These are phyloP conservation scores for Ogataea philodendri DNA, from an alignment of 805 yeast species.

Conservation along the genomic window DNA sequence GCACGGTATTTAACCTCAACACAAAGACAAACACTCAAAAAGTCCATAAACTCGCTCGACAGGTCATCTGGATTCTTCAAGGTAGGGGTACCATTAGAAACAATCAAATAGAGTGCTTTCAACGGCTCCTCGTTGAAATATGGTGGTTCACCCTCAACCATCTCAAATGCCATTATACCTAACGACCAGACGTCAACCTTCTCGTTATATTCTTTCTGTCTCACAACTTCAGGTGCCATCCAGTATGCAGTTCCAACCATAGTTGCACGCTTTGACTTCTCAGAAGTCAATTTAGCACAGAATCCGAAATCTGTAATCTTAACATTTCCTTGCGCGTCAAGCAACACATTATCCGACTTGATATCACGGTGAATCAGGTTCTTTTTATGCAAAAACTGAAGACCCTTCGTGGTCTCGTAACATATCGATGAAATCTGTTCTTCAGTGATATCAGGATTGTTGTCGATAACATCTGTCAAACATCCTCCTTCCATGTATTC, in stretches of 20 bases:
- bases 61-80: slow-evolving; percentile 77
- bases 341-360: slow-evolving; percentile 89
- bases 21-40: slow-evolving; percentile 85
- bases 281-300: slow-evolving; percentile 89
- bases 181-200: slow-evolving; percentile 97
- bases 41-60: slow-evolving; percentile 75
- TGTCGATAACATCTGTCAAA: slow-evolving; percentile 90
- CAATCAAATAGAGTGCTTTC: slow-evolving; percentile 89
- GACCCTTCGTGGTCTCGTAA: slow-evolving; percentile 84
- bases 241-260: slow-evolving; percentile 99
- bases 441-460: slow-evolving; percentile 76
- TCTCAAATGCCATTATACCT: slow-evolving; percentile 97
- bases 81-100: slow-evolving; percentile 94
- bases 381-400: slow-evolving; percentile 86
- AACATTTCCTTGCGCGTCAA: slow-evolving; percentile 79
- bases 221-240: slow-evolving; percentile 99
- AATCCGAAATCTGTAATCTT: slow-evolving; percentile 94
- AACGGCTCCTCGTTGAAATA: slow-evolving; percentile 94
- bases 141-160: slow-evolving; percentile 99
- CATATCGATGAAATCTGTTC: slow-evolving; percentile 91
- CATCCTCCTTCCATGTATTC: slow-evolving; percentile 99
- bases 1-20: slow-evolving; percentile 94
- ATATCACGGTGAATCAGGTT: slow-evolving; percentile 96
- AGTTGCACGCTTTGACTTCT: slow-evolving; percentile 85
- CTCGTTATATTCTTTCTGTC: slow-evolving; percentile 92